A percentile compares a stretch with the other conserved stretches of the same genome.
phyloP scores from a whole-genome alignment of 371 early-diverging fungal species.

The Mucor lusitanicus region DNA sequence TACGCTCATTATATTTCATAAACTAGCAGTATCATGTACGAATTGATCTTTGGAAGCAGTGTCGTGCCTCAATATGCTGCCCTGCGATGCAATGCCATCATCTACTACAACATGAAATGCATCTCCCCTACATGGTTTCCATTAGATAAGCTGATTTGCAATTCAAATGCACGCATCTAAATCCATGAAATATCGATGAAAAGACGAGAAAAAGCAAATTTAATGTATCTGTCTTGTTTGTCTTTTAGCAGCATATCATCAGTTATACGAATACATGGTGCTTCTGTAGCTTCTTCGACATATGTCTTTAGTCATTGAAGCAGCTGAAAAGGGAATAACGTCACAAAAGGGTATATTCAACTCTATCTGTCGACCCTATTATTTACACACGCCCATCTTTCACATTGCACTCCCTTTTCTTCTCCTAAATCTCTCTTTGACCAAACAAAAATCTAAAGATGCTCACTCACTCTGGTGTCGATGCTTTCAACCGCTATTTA shows the following conservation, averaged over 20 bases:
- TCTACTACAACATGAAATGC: background rate
- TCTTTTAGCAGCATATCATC: background rate
- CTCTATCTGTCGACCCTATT: conserved; percentile 1
- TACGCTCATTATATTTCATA: background rate
- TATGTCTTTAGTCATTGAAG: conserved; percentile 8
- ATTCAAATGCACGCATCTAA: background rate
- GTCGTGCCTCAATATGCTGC: background rate
- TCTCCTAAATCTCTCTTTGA: background rate
- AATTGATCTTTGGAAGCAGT: background rate
- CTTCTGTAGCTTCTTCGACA: background rate
- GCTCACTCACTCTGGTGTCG: conserved; percentile 29
- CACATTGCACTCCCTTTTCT: conserved; percentile 6
- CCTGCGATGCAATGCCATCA: background rate
- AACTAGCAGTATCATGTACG: background rate
- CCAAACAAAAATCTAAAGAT: conserved; percentile 15
- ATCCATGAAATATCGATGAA: background rate
- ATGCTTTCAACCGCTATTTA: conserved; percentile 50
- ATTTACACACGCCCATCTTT: background rate
- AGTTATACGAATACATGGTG: background rate
- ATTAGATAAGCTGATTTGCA: background rate
- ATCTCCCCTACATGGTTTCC: background rate
- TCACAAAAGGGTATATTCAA: conserved; percentile 11
- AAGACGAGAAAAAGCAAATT: background rate
- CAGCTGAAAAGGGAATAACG: conserved; percentile 13
- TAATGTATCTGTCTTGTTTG: background rate